Base-by-base conservation (phyloP, 1,139 yeast species). In the Sugiyamaella novakii region DNA sequence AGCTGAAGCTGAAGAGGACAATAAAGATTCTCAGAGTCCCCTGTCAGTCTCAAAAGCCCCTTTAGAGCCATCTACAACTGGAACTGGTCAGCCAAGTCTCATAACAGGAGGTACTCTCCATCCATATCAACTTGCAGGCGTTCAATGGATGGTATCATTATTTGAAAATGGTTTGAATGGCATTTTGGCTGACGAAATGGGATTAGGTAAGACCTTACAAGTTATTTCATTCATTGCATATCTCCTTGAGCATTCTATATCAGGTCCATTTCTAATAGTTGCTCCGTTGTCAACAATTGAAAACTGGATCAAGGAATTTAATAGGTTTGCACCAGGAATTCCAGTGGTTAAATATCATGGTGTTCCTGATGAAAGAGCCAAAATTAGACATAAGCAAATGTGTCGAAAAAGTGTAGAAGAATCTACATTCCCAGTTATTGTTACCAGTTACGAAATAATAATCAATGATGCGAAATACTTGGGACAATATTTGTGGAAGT, bases 91-190 rank as follows among this genome's bases (percentile, higher is more conserved):
- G 62, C 96, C 97, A 0, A 67, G 71, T 18, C 62, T 84, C 10
- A 65, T 91, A 3, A 71, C 80, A 1, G 92, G 92, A 8, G 87
- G 88, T 22, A 63, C 61, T 0, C 72, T 92, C 72, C 87, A 89
- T 61, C 84, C 81, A 27, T 91, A 92, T 63, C 98, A 92, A 66
- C 65, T 88, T 22, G 92, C 86, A 49, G 98, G 98, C 0, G 76
- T 91, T 50, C 91, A 87, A 58, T 92, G 98, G 98, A 70, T 92
- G 44, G 78, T 83, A 10, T 85, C 96, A 0, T 71, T 92, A 25
- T 92, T 85, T 64, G 95, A 91, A 64, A 92, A 92, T 66, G 98
- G 98, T 0, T 73, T 92, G 28, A 92, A 92, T 19, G 79, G 80
- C 0, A 54, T 77, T 22, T 62, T 77, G 11, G 77, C 80, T 49